Conservation (phyloP, 441 rosid species). For the Jatropha podagrica region DNA sequence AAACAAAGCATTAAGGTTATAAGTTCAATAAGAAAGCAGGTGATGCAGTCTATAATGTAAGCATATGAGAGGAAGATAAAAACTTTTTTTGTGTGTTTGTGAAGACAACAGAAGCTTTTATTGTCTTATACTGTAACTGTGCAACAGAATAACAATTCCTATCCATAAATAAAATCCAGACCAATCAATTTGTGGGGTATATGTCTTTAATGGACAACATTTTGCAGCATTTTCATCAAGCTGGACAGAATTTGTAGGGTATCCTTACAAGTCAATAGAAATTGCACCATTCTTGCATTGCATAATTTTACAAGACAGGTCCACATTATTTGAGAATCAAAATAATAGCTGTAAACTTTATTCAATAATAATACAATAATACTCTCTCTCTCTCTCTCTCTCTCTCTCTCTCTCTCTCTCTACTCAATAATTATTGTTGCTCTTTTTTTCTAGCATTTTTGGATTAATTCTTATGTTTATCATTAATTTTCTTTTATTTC, state of each 20-base stretch:
- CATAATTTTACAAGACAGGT: slow-evolving; percentile 5
- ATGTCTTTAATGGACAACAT: slow-evolving; percentile 19
- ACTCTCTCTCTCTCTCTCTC: too few species aligned
- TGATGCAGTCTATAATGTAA: too few species aligned
- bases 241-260: slow-evolving; percentile 16
- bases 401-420: too few species aligned
- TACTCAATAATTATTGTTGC: too few species aligned
- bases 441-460: too few species aligned
- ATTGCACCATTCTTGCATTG: neutral
- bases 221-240: slow-evolving; percentile 23
- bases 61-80: neutral
- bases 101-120: slow-evolving; percentile 21
- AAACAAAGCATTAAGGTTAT: too few species aligned
- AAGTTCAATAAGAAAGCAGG: too few species aligned
- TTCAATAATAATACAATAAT: too few species aligned
- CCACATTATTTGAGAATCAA: slow-evolving; percentile 17
- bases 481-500: too few species aligned
- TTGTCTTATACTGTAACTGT: slow-evolving; percentile 27
- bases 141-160: slow-evolving; percentile 25
- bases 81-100: neutral
- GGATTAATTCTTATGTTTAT: too few species aligned
- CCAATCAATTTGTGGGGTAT: slow-evolving; percentile 35
- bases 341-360: neutral
- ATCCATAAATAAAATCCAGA: slow-evolving; percentile 22
- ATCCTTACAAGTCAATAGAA: slow-evolving; percentile 2